A percentile compares a stretch with the other conserved stretches of the same genome.
Evolutionary conservation across 306 rosid genomes (phyloP).

Genomic region (Sicyos edulis): DNA sequence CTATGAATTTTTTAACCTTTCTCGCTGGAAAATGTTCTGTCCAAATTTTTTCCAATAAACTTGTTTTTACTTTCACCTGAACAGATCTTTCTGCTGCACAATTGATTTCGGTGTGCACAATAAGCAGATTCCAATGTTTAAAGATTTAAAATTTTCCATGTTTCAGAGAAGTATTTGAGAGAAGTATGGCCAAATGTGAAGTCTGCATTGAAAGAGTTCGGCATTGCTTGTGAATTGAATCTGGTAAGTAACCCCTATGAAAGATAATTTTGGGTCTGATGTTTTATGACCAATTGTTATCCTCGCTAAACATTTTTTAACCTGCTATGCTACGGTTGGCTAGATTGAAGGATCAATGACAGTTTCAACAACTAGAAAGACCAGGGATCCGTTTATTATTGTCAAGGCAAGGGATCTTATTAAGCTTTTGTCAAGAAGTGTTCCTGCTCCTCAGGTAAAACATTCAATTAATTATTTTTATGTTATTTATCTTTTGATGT

Average conservation of each 20-base stretch:
- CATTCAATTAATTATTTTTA: background rate
- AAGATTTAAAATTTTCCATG: slow-evolving; percentile 13
- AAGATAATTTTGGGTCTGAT: background rate
- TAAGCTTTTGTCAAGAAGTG: slow-evolving; percentile 84
- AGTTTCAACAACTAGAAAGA: slow-evolving; percentile 82
- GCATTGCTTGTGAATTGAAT: slow-evolving; percentile 54
- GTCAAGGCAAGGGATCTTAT: slow-evolving; percentile 88
- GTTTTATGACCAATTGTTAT: background rate
- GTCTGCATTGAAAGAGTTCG: slow-evolving; percentile 52
- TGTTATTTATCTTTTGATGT: background rate
- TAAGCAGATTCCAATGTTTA: background rate
- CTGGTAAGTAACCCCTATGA: slow-evolving; percentile 33
- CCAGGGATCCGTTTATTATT: slow-evolving; percentile 75
- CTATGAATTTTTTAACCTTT: background rate
- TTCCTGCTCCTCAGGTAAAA: slow-evolving; percentile 80
- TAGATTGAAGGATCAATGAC: slow-evolving; percentile 92
- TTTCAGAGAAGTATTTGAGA: slow-evolving; percentile 66
- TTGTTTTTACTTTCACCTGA: background rate
- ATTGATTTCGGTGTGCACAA: background rate
- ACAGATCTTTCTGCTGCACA: background rate
- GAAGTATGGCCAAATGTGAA: slow-evolving; percentile 66
- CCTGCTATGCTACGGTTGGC: background rate
- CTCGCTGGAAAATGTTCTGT: background rate
- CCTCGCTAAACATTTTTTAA: background rate
- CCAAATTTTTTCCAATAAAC: background rate